Base-by-base conservation (phyloP, 2,329 filamentous ascomycete species). In the Cordyceps militaris region DNA sequence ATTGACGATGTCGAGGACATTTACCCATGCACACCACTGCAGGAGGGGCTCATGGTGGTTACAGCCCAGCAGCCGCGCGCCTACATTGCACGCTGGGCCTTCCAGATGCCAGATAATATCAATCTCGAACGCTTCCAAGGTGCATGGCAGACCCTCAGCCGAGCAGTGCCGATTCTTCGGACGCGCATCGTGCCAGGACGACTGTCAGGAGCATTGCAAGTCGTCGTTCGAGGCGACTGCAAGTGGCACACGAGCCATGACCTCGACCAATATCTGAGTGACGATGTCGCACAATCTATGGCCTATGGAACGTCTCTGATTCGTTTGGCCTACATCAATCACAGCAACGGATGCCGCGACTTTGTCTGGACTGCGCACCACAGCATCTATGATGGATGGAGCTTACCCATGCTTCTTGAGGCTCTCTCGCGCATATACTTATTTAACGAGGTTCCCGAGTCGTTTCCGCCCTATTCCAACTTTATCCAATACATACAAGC, bases 11-110 rank as follows among this genome's bases (percentile, higher is more conserved):
- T 61, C 3, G 34, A 52, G 30, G 60, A 61, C 38, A 36, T 60
- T 28, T 59, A 57, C 16, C 58, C 58, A 13, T 60, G 58, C n/a
- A 59, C 58, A 6, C 48, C 60, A 21, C 44, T 61, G 16, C 60
- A 61, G 21, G 26, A 47, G 14, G 53, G 58, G 6, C 40, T 42
- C 23, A 51, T 61, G 34, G 30, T 62, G 23, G 55, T 60, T 16
- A 32, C 56, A n/a, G 59, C 61, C 5, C 26, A 51, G 28, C 40
- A 42, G 40, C 40, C 40, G 40, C 40, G 40, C n/a, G 40, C 40
- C 40, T 42, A 42, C 40, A 42, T 42, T 21, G 40, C 40, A 14
- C 40, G 40, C 9, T 42, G 40, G 40, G 40, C 19, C 1, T 42
- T 42, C 19, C 40, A 23, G 40, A 42, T 42, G 19, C 40, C 40